Conservation (phyloP, 306 rosid species). For the Sophora flavescens region DNA sequence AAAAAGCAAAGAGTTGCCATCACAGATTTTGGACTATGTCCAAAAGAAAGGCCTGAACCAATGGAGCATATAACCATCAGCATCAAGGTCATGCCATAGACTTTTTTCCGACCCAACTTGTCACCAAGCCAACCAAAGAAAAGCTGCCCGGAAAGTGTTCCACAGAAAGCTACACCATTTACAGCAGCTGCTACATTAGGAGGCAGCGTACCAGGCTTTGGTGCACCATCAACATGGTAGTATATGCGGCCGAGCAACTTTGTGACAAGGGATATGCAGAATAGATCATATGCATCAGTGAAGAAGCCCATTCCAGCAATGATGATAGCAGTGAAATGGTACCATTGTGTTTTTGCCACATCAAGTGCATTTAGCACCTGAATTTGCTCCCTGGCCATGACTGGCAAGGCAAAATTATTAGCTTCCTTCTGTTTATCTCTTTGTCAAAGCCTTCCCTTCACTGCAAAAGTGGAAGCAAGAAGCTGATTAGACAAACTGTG, state of each 20-base stretch:
- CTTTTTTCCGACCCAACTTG: slow-evolving; percentile 75
- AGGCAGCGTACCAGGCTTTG: slow-evolving; percentile 75
- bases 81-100: slow-evolving; percentile 81
- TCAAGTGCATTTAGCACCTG: slow-evolving; percentile 78
- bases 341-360: slow-evolving; percentile 82
- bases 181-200: slow-evolving; percentile 89
- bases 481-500: not conserved
- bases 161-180: slow-evolving; percentile 82
- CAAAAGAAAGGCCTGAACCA: slow-evolving; percentile 83
- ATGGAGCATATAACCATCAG: slow-evolving; percentile 75
- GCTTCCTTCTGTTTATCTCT: slow-evolving; percentile 6
- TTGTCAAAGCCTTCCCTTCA: slow-evolving; percentile 27
- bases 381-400: slow-evolving; percentile 65
- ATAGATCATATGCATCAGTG: slow-evolving; percentile 87
- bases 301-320: slow-evolving; percentile 94
- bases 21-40: slow-evolving; percentile 67
- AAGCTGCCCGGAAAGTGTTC: slow-evolving; percentile 78
- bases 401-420: not conserved
- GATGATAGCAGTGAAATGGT: slow-evolving; percentile 83
- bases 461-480: slow-evolving; percentile 45
- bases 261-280: slow-evolving; percentile 77
- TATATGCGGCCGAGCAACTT: slow-evolving; percentile 84
- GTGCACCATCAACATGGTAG: slow-evolving; percentile 67
- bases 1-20: slow-evolving; percentile 81
- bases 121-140: slow-evolving; percentile 92